A percentile compares a stretch with the other conserved stretches of the same genome.
phyloP scores from a whole-genome alignment of 164 flowering plant genomes.

The Magnolia sinica region DNA sequence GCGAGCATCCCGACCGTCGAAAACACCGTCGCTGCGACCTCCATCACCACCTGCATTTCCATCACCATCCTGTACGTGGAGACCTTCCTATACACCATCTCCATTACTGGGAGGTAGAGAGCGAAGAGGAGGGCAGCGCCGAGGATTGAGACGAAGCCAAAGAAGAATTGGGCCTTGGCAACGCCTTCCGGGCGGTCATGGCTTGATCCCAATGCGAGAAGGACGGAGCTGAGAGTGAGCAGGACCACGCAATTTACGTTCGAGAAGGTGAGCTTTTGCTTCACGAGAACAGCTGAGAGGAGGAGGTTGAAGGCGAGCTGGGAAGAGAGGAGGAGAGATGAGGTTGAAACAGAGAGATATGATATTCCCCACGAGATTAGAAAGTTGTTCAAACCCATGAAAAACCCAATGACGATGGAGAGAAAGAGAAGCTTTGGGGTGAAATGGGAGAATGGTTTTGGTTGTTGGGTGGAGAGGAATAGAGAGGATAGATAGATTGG shows the following conservation, averaged over 20 bases:
- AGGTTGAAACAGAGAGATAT: slow-evolving; percentile 66
- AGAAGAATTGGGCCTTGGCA: slow-evolving; percentile 36
- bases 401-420: slow-evolving; percentile 41
- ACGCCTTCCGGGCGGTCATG: slow-evolving; percentile 43
- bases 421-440: slow-evolving; percentile 23
- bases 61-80: slow-evolving; percentile 42
- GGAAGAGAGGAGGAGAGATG: slow-evolving; percentile 60
- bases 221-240: slow-evolving; percentile 47
- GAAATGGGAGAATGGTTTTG: slow-evolving; percentile 45
- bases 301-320: slow-evolving; percentile 68
- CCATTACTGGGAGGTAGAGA: slow-evolving; percentile 52
- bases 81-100: slow-evolving; percentile 24
- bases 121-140: slow-evolving; percentile 69
- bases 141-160: slow-evolving; percentile 55
- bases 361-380: slow-evolving; percentile 72
- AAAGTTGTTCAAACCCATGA: slow-evolving; percentile 62
- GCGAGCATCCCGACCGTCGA: slow-evolving; percentile 61
- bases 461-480: slow-evolving; percentile 13
- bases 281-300: slow-evolving; percentile 57
- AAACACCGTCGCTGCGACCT: slow-evolving; percentile 46
- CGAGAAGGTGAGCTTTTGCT: slow-evolving; percentile 48
- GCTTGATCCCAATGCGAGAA: slow-evolving; percentile 46
- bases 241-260: slow-evolving; percentile 70
- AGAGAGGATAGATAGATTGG: slow-evolving; percentile 39
- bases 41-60: slow-evolving; percentile 77